These are phyloP conservation scores for Hypoxylon perforatum DNA, from an alignment of 495 filamentous ascomycete genomes.

Conservation along the genomic window DNA sequence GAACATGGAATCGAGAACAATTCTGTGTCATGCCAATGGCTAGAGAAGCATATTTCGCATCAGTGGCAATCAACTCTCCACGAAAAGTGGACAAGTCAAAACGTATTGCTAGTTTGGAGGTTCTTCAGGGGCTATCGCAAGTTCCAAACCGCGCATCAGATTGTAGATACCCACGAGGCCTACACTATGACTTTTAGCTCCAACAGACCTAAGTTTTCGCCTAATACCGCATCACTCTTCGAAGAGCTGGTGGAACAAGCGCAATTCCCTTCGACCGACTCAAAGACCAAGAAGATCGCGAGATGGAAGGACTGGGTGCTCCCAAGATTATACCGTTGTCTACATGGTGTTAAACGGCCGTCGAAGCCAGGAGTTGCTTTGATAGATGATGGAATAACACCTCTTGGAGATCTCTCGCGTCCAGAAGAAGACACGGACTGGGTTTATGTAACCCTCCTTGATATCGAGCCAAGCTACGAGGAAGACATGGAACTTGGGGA, in stretches of 20 bases:
- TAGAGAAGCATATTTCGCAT: neutral
- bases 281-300: neutral
- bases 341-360: neutral
- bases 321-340: neutral
- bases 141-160: neutral
- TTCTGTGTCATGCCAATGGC: neutral
- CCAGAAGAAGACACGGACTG: neutral
- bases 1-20: neutral
- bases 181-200: neutral
- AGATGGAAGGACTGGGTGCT: neutral
- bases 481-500: neutral
- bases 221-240: neutral
- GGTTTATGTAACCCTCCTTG: neutral
- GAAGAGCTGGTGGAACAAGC: neutral
- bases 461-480: neutral
- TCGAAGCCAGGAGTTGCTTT: neutral
- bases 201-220: neutral
- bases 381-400: neutral
- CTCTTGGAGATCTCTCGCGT: neutral
- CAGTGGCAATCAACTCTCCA: neutral
- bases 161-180: neutral
- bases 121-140: neutral
- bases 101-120: neutral
- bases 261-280: neutral
- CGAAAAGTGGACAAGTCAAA: neutral